Percentiles rank a stretch among this genome's conserved stretches.
phyloP scores from a whole-genome alignment of 306 rosid genomes.

The Cajanus cajan region DNA sequence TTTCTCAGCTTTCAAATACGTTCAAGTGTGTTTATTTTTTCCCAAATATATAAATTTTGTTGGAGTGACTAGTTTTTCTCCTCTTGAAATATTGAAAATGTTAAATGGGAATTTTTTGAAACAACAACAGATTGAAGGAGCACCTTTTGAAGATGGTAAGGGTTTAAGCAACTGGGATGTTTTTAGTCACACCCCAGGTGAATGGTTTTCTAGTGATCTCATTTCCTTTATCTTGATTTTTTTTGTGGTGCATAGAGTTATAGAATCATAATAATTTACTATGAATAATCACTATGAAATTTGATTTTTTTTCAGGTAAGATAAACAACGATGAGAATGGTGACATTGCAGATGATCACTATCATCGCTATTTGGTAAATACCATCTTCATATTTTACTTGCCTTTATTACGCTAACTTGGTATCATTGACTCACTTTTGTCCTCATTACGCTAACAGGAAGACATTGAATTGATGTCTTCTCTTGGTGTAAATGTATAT shows the following conservation, averaged over 20 bases:
- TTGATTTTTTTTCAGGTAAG: constrained; percentile 44
- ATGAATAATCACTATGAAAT: neutral
- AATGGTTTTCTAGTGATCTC: neutral
- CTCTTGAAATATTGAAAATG: neutral
- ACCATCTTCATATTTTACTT: neutral
- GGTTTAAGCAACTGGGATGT: constrained; percentile 60
- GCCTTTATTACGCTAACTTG: neutral
- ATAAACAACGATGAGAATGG: constrained; percentile 47
- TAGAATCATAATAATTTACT: neutral
- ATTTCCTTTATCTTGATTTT: neutral
- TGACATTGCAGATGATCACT: constrained; percentile 67
- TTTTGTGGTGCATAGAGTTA: neutral
- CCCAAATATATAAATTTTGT: neutral
- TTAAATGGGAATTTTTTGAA: neutral
- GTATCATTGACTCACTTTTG: neutral
- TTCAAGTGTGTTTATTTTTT: too few relatives aligned
- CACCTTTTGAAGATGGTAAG: constrained; percentile 57
- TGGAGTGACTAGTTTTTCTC: neutral
- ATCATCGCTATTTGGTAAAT: constrained; percentile 59
- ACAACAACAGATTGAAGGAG: constrained; percentile 56
- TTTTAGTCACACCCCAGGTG: constrained; percentile 55
- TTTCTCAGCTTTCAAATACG: neutral
- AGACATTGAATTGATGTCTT: constrained; percentile 52
- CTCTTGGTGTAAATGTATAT: constrained; percentile 61
- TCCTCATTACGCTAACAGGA: constrained; percentile 42